A percentile compares a stretch with the other conserved stretches of the same genome.
These are phyloP conservation scores for Boletus rubescentipes DNA, from an alignment of 768 basidiomycete genomes.

Conservation along the genomic window DNA sequence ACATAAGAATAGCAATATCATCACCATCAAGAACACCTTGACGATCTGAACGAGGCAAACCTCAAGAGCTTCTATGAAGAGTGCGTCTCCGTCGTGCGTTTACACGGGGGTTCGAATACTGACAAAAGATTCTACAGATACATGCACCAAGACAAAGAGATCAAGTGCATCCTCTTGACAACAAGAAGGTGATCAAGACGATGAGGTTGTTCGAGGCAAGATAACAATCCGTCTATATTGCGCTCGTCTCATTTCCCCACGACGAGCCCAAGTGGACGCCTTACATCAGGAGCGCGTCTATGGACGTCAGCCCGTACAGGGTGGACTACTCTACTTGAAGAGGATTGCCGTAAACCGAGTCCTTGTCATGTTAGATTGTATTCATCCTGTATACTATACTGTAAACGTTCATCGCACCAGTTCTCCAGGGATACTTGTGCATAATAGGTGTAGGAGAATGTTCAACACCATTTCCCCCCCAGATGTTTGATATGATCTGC, in stretches of 20 bases:
- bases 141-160: constrained; percentile 96
- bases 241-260: constrained; percentile 36
- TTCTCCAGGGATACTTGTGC: too few relatives aligned
- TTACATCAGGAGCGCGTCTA: constrained; percentile 58
- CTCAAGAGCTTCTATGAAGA: constrained; percentile 84
- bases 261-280: constrained; percentile 93
- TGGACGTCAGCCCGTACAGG: constrained; percentile 65
- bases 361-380: neutral
- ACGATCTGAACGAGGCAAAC: constrained; percentile 79
- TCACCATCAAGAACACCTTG: constrained; percentile 77
- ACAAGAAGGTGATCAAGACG: constrained; percentile 67
- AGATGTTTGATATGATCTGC: too few relatives aligned
- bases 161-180: too few relatives aligned
- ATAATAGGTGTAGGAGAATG: too few relatives aligned
- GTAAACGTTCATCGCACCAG: too few relatives aligned
- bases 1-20: constrained; percentile 83
- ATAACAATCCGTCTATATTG: neutral
- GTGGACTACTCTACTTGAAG: constrained; percentile 60
- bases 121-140: constrained; percentile 49
- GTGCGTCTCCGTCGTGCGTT: constrained; percentile 40
- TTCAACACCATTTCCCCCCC: neutral
- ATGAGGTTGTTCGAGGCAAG: constrained; percentile 82
- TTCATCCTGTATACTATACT: neutral
- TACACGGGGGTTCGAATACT: neutral
- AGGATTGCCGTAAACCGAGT: constrained; percentile 40